Percentiles rank a stretch among this genome's conserved stretches.
Evolutionary conservation across 345 rosid species (phyloP).

Genomic region (Mallotus nudiflorus): DNA sequence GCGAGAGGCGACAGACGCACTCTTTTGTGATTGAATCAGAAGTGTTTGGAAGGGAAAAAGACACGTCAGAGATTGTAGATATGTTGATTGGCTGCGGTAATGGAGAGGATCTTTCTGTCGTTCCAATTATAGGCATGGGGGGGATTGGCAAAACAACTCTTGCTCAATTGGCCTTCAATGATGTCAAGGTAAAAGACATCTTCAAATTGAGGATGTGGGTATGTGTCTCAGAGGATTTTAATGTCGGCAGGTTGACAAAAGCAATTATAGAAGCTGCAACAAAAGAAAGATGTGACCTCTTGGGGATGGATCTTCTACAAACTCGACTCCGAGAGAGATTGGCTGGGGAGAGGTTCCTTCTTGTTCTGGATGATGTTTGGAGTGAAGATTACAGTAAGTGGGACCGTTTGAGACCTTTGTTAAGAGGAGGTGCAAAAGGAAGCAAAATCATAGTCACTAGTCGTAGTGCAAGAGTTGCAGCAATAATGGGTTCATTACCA

Average conservation of each 20-base stretch:
- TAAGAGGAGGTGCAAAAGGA: conserved; percentile 12
- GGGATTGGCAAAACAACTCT: conserved; percentile 6
- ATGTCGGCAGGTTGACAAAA: background rate
- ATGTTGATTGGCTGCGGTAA: background rate
- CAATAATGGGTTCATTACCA: background rate
- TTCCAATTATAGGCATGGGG: conserved; percentile 3
- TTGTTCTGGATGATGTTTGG: conserved; percentile 1
- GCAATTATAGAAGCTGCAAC: conserved; percentile 11
- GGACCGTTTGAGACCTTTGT: conserved; percentile 1
- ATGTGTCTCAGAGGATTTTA: conserved; percentile 1
- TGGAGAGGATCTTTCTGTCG: background rate
- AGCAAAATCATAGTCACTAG: conserved; percentile 3
- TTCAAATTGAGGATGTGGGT: conserved; percentile 8
- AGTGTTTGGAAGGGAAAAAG: conserved; percentile 17
- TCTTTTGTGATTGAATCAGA: conserved; percentile 20
- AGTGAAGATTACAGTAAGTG: background rate
- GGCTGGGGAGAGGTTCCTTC: background rate
- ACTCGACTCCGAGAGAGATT: background rate
- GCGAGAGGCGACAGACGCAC: background rate
- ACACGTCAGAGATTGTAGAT: conserved; percentile 6
- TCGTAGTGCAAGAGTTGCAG: conserved; percentile 4
- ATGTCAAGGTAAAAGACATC: background rate
- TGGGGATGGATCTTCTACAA: conserved; percentile 3
- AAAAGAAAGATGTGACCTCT: background rate
- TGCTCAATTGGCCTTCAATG: conserved; percentile 9